Base-by-base conservation (phyloP, 306 rosid genomes). In the Inga oerstediana region DNA sequence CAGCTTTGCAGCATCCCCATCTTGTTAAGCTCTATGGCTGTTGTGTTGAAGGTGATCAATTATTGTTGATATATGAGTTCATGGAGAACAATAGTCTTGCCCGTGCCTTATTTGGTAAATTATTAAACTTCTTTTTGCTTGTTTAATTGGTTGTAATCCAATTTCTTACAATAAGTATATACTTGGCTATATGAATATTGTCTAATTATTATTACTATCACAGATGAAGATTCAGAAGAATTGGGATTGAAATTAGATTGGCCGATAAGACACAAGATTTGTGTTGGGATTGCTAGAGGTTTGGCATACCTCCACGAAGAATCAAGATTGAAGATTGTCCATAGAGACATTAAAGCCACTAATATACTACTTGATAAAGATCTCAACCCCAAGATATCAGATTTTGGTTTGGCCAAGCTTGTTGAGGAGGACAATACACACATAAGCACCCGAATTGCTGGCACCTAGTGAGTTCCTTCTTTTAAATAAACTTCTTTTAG, bases 301-400 rank as follows among this genome's bases (percentile, higher is more conserved):
- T 85, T 93, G 77, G 88, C 93, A n/a, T 89, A 51, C 80, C 94
- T 93, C n/a, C 97, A 93, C 80, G 97, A 93, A 68, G 97, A 93
- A 46, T 93, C 97, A 2, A 87, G 88, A 79, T 11, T 93, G 62
- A 93, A 93, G 83, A 81, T 91, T 10, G 93, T 93, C 45, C 97
- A 93, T 37, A 82, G 97, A 75, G 97, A 93, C 67, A 92, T 92
- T 9, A 93, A 93, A 82, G 89, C 91, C 11, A 87, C 92, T 9
- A 93, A 93, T 83, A 84, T 93, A 43, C 73, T 93, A 32, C 91
- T 91, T 61, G 95, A 91, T 59, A 78, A 86, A 84, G 81, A 87
- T 84, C 84, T 93, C 19, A 84, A 69, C 3, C 88, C 91, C 3
- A 93, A 93, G 81, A 91, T 93, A 73, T 89, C 89, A 0, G 97